A percentile compares a stretch with the other conserved stretches of the same genome.
Conservation (phyloP, 1,139 yeast genomes). For the Blastobotrys capitulatus region DNA sequence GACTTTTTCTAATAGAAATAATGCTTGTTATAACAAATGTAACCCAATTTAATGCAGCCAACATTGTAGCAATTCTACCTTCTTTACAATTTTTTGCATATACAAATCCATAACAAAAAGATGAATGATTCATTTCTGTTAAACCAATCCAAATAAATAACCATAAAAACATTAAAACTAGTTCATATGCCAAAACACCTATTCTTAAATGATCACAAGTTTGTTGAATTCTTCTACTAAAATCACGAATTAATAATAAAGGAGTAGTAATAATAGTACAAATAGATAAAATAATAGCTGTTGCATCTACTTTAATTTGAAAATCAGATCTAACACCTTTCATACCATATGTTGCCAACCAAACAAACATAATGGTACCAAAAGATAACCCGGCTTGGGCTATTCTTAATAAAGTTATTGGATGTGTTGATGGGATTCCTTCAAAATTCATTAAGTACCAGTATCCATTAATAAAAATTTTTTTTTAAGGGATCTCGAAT, state of each 20-base stretch:
- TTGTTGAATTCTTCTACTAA: not conserved
- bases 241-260: not conserved
- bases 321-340: not conserved
- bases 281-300: not conserved
- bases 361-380: not conserved
- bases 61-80: not conserved
- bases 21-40: not conserved
- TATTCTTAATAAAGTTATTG: not conserved
- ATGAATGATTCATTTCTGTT: not conserved
- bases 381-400: not conserved
- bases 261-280: not conserved
- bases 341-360: not conserved
- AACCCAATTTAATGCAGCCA: not conserved
- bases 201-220: not conserved
- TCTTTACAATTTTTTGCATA: not conserved
- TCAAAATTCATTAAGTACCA: too few relatives aligned
- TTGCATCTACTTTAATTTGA: not conserved
- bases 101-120: not conserved
- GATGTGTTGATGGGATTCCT: not conserved
- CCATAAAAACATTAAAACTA: not conserved
- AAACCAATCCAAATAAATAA: not conserved
- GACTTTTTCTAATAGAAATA: not conserved
- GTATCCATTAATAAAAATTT: too few relatives aligned
- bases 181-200: not conserved
- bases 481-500: too few relatives aligned